A percentile compares a stretch with the other conserved stretches of the same genome.
Evolutionary conservation across 345 rosid species (phyloP).

Genomic region (Murraya paniculata): DNA sequence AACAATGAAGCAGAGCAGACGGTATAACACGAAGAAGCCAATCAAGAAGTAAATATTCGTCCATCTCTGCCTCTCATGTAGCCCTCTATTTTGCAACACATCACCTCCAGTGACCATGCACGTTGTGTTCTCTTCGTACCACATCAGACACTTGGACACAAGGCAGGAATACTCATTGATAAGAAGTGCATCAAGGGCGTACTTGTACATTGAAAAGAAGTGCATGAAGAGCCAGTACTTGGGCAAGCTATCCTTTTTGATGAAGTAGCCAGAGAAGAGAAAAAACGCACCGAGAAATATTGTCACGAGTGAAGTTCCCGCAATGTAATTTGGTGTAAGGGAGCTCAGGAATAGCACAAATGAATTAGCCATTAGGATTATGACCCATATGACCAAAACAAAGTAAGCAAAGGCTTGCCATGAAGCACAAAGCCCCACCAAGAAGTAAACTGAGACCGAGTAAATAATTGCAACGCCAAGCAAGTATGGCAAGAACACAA

Average conservation of each 20-base stretch:
- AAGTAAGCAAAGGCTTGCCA: conserved; percentile 83
- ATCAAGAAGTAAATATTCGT: conserved; percentile 62
- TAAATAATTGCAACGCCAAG: conserved; percentile 60
- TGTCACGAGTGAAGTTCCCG: conserved; percentile 79
- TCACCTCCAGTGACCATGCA: conserved; percentile 74
- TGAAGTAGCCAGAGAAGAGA: conserved; percentile 92
- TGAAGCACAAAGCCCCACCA: conserved; percentile 77
- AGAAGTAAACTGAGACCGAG: conserved; percentile 70
- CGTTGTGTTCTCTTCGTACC: conserved; percentile 48
- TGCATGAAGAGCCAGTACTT: conserved; percentile 95
- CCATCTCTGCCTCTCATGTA: conserved; percentile 68
- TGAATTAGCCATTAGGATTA: conserved; percentile 83
- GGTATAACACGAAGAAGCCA: conserved; percentile 83
- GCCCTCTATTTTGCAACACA: conserved; percentile 66
- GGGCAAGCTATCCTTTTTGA: conserved; percentile 71
- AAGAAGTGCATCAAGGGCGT: conserved; percentile 80
- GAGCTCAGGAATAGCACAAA: conserved; percentile 89
- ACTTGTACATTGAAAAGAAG: conserved; percentile 89
- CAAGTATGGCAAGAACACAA: conserved; percentile 83
- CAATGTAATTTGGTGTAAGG: conserved; percentile 83
- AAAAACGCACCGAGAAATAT: conserved; percentile 73
- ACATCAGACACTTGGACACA: conserved; percentile 50
- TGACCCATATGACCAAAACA: conserved; percentile 71
- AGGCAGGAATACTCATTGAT: conserved; percentile 92
- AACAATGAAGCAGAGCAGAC: conserved; percentile 67